Conservation (phyloP, 805 yeast species). For the Myxozyma monticola region DNA sequence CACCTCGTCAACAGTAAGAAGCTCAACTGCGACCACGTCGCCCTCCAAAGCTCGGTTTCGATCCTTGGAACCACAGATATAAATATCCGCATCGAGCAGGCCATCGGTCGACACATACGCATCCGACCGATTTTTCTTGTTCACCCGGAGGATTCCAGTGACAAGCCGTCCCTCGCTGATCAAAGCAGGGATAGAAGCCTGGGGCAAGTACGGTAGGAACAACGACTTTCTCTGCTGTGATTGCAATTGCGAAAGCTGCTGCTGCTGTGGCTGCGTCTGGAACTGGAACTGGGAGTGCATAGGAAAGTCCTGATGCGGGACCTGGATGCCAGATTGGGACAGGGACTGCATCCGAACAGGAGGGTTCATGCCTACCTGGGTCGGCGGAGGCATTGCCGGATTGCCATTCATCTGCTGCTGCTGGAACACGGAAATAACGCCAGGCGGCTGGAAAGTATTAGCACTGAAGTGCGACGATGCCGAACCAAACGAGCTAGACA, state of each 20-base stretch:
- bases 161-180: conserved; percentile 89
- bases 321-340: not conserved
- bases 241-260: conserved; percentile 19
- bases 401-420: conserved; percentile 21
- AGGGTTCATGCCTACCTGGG: not conserved
- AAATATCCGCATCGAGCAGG: conserved; percentile 90
- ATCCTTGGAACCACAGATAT: conserved; percentile 97
- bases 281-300: conserved; percentile 6
- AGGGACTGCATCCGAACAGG: not conserved
- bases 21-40: conserved; percentile 92
- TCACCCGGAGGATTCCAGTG: conserved; percentile 88
- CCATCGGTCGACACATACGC: conserved; percentile 99
- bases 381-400: conserved; percentile 3
- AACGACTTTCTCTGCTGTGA: conserved; percentile 54
- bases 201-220: conserved; percentile 95
- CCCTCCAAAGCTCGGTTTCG: conserved; percentile 97
- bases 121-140: conserved; percentile 93
- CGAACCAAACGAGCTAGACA: conserved; percentile 32
- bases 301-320: not conserved
- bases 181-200: conserved; percentile 83
- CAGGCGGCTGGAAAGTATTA: conserved; percentile 16
- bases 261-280: conserved; percentile 8
- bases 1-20: conserved; percentile 92
- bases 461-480: too few relatives aligned
- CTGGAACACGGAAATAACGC: conserved; percentile 19